These are phyloP conservation scores for Theileria orientalis DNA, from an alignment of 169 alveolate genomes.

Conservation along the genomic window DNA sequence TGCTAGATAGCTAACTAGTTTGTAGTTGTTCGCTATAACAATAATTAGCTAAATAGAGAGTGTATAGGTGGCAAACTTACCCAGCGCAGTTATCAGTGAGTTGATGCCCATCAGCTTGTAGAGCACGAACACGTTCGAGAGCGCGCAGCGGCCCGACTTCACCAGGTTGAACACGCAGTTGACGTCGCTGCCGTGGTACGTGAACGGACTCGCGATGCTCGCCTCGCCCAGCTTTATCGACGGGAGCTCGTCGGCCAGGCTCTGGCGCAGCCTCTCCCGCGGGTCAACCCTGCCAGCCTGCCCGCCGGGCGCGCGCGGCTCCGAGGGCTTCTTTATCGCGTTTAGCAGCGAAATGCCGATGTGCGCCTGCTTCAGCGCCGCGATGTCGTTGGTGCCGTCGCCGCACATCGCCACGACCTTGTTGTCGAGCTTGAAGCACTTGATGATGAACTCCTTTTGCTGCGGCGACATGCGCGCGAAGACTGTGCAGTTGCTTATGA, in stretches of 20 bases:
- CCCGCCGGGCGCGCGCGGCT: slow-evolving; percentile 6
- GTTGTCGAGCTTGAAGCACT: slow-evolving; percentile 80
- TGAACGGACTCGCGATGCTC: slow-evolving; percentile 97
- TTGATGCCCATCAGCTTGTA: slow-evolving; percentile 94
- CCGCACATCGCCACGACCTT: slow-evolving; percentile 94
- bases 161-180: slow-evolving; percentile 88
- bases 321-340: slow-evolving; percentile 55
- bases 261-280: slow-evolving; percentile 71
- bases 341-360: slow-evolving; percentile 95
- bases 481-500: slow-evolving; percentile 74
- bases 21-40: no score
- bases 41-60: no score
- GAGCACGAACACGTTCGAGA: slow-evolving; percentile 92
- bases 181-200: slow-evolving; percentile 89
- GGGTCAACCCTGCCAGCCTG: slow-evolving; percentile 63
- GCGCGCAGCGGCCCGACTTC: slow-evolving; percentile 93
- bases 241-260: slow-evolving; percentile 81
- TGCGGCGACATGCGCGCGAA: slow-evolving; percentile 96
- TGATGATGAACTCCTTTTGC: slow-evolving; percentile 86
- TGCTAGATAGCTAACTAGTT: no score
- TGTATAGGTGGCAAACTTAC: no score
- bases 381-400: slow-evolving; percentile 99
- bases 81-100: slow-evolving; percentile 91
- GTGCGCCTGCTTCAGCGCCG: slow-evolving; percentile 96
- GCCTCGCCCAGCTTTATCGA: slow-evolving; percentile 94